Base-by-base conservation (phyloP, 2,329 filamentous ascomycete genomes). In the Penicillium sp. region DNA sequence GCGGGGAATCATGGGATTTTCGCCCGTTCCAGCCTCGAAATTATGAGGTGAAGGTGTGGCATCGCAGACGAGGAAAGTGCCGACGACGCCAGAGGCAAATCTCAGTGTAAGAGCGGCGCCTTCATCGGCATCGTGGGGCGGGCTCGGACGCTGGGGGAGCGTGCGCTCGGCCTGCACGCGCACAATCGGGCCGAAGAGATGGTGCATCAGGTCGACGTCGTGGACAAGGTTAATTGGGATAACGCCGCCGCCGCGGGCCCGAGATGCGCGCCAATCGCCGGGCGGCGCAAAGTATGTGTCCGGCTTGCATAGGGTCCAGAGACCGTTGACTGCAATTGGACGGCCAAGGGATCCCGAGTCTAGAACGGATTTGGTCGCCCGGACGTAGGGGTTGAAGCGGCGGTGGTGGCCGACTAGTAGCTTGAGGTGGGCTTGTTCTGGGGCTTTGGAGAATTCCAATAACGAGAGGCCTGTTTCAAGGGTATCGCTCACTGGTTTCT, bases 221-320 rank as follows among this genome's bases (percentile, higher is more conserved):
- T 85, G 82, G n/a, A 84, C 76, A 39, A 85, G 67, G 59, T 85
- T 85, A 53, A 84, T 84, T 2, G 79, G 68, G 7, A 84, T 67
- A 0, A 79, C 76, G 0, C 81, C 81, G 2, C 81, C 81, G 1
- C 76, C 77, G 2, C 70, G 63, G 5, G 62, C 65, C 2, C 66
- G 60, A 6, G 55, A 57, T 4, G 73, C 70, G 13, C 79, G 73
- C 81, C 82, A 84, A 35, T 75, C 73, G 0, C 69, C 68, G 0
- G 75, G 75, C 0, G 73, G 56, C 2, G 74, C 69, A 55, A 81
- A 85, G 65, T 85, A 85, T 0, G 67, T 50, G 0, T 60, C 42
- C 0, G 81, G 79, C 54, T 85, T 85, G 53, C 69, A 74, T 0
- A 77, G 62, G 0, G 77, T 73, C 81, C 81, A 85, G 0, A 82